These are phyloP conservation scores for Periconia sp. DNA, from an alignment of 2,329 filamentous ascomycete species.

Conservation along the genomic window DNA sequence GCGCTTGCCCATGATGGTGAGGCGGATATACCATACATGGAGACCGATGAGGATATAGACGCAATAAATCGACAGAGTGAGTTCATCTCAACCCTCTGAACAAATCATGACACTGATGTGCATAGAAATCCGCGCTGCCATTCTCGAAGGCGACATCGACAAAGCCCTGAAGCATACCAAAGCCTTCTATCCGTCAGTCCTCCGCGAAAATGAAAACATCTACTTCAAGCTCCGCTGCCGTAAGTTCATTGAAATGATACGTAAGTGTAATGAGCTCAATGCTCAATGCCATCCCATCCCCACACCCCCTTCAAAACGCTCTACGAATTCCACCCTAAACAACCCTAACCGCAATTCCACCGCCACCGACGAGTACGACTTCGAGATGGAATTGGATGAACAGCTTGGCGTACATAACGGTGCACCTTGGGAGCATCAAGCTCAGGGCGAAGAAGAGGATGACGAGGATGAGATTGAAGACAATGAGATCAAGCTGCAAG, in stretches of 20 bases:
- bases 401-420: slow-evolving; percentile 49
- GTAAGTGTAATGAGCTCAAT: slow-evolving; percentile 51
- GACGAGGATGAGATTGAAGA: slow-evolving; percentile 44
- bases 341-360: slow-evolving; percentile 46
- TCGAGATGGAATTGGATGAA: slow-evolving; percentile 63
- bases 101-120: neutral
- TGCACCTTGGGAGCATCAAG: slow-evolving; percentile 33
- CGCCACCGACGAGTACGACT: slow-evolving; percentile 58
- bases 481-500: slow-evolving; percentile 35
- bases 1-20: slow-evolving; percentile 67
- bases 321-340: slow-evolving; percentile 31
- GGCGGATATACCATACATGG: slow-evolving; percentile 60
- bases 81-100: slow-evolving; percentile 37
- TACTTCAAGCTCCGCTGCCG: slow-evolving; percentile 87
- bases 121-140: slow-evolving; percentile 81
- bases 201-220: slow-evolving; percentile 80
- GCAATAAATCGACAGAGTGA: slow-evolving; percentile 84
- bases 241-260: slow-evolving; percentile 88
- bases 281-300: slow-evolving; percentile 31
- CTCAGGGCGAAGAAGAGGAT: slow-evolving; percentile 28
- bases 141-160: slow-evolving; percentile 92
- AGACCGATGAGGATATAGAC: slow-evolving; percentile 81
- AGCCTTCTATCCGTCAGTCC: slow-evolving; percentile 78
- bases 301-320: slow-evolving; percentile 35
- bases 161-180: slow-evolving; percentile 82